These are phyloP conservation scores for Fusarium armeniacum DNA, from an alignment of 2,329 filamentous ascomycete species.

Conservation along the genomic window DNA sequence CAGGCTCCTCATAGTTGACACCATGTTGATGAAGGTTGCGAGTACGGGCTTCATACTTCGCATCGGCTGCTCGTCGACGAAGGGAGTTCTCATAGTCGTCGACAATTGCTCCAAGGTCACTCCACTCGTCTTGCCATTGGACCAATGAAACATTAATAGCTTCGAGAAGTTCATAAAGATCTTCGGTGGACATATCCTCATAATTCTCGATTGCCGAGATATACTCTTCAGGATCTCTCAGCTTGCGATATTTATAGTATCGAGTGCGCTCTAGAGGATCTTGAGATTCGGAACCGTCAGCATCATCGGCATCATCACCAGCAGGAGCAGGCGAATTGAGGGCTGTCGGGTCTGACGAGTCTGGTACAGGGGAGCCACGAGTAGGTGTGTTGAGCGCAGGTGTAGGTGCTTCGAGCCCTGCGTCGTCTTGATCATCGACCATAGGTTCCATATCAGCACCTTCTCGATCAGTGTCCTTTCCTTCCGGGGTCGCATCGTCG, in stretches of 20 bases:
- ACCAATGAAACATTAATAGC: slow-evolving; percentile 62
- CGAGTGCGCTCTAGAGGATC: slow-evolving; percentile 50
- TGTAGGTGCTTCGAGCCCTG: slow-evolving; percentile 54
- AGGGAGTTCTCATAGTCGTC: slow-evolving; percentile 71
- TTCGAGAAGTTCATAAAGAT: slow-evolving; percentile 62
- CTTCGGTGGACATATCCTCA: slow-evolving; percentile 63
- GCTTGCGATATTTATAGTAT: slow-evolving; percentile 63
- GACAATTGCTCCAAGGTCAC: slow-evolving; percentile 63
- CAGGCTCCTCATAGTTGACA: slow-evolving; percentile 63
- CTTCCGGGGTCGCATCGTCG: slow-evolving; percentile 53
- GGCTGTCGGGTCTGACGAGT: slow-evolving; percentile 57
- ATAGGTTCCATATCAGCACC: slow-evolving; percentile 51
- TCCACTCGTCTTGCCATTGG: slow-evolving; percentile 69
- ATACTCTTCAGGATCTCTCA: slow-evolving; percentile 66
- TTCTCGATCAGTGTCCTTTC: slow-evolving; percentile 51
- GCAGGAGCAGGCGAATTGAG: slow-evolving; percentile 57
- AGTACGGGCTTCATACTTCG: slow-evolving; percentile 62
- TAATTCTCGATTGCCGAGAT: slow-evolving; percentile 63
- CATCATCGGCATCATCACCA: slow-evolving; percentile 56
- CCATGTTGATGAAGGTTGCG: slow-evolving; percentile 59
- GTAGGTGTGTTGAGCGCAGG: slow-evolving; percentile 57
- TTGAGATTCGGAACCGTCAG: slow-evolving; percentile 55
- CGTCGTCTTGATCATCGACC: slow-evolving; percentile 53
- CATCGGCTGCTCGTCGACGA: slow-evolving; percentile 64
- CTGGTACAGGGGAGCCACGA: slow-evolving; percentile 57